Evolutionary conservation across 768 basidiomycete species (phyloP), one percentile per base, ranked within the genome.

Genomic region (Suillus brevipes): DNA sequence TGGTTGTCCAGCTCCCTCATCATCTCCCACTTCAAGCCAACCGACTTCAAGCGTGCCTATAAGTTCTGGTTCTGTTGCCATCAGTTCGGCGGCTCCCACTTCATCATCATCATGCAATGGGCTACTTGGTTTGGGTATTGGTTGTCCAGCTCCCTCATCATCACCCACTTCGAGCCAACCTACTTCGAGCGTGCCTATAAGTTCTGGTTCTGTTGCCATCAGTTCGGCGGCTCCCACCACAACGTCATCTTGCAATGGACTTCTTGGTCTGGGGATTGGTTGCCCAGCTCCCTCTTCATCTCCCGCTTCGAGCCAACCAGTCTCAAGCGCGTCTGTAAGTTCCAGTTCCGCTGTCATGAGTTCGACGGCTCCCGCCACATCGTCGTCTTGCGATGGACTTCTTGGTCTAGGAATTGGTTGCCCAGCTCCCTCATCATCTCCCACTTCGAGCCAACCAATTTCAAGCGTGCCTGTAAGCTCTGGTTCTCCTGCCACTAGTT

Each of bases 371-470:
- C 13, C 25, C 8, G 49, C 61, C 42, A 67, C 49, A 20, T 14
- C 65, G 47, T 25, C 47, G 23, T 14, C 47, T 23, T 49, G 47
- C 7, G 37, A 16, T 40, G 73, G 68, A 0, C 34, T 73, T 0
- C 60, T 74, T 36, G 73, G 67, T 3, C 40, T 71, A 12, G 66
- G 66, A 2, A 3, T 71, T 25, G 72, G 66, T 23, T 74, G 69
- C 40, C 20, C 67, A n/a, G 18, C 62, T 4, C 28, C 64, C 34
- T 36, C 42, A 61, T 34, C 62, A 34, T 58, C 71, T 34, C 34
- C 66, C 9, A 3, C 63, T 3, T 38, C 58, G 2, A 50, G 67
- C 2, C 36, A 64, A 13, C n/a, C 55, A 49, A 7, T 6, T 6
- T 50, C 49, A 28, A 56, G 34, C n/a, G 12, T 7, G 57, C 36